Base-by-base conservation (phyloP, 2,329 filamentous ascomycete species). In the Stachybotrys chlorohalonatus region DNA sequence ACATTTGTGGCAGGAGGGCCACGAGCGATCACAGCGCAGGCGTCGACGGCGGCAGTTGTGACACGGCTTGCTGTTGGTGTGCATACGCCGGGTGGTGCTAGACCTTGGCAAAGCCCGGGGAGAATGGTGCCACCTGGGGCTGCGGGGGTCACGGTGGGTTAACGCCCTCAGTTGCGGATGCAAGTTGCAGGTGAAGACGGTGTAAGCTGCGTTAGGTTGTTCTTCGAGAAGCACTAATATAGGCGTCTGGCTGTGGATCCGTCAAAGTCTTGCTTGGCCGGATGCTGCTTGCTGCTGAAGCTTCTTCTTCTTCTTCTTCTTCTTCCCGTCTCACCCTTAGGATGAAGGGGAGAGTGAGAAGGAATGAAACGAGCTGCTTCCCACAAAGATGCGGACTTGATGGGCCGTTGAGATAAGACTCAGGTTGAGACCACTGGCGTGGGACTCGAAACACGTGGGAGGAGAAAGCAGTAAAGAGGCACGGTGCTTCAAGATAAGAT, bases 31-130 rank as follows among this genome's bases (percentile, higher is more conserved):
- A 67, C 83, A 86, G 62, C 81, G 80, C 65, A 82, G 75, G 60
- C 83, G 78, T 63, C 76, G 77, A 55, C 76, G 77, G 56, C 81
- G 80, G 68, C 82, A 85, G 68, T 83, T 84, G 68, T 85, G 80
- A 66, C 82, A 85, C 57, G 77, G 63, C 62, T 75, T 77, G 63
- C 62, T 65, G 62, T 66, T 65, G 65, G 60, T 68, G 66, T 65
- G 65, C 65, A 67, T 67, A 62, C 64, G 65, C 65, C 64, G 59
- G 56, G 56, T 56, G 62, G 60, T 62, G 62, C 36, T 9, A 13
- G 36, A 42, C 36, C 36, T 42, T 42, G 36, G 55, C 59, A 55
- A 59, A 59, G 59, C 59, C 6, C 6, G 17, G 32, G 15, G 51
- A 17, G 9, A 31, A 15, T 57, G 54, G 54, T 56, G 62, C 54